Evolutionary conservation across 441 rosid species (phyloP).

Genomic region (Bruguiera hainesii): DNA sequence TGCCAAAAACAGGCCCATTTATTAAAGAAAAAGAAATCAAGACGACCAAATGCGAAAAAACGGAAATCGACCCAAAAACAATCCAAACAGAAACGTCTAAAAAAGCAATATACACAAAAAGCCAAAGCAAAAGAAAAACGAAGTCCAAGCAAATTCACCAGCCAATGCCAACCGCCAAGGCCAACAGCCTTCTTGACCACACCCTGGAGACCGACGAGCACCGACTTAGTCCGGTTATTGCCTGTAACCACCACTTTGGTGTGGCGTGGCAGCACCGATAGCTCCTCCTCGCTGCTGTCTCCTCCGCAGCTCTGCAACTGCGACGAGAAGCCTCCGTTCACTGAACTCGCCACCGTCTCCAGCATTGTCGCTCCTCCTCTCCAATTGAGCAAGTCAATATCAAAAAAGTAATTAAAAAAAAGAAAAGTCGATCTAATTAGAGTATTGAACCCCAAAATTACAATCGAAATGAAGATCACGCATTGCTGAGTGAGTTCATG

Average conservation of each 20-base stretch:
- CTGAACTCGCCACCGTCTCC: slow-evolving; percentile 63
- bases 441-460: slow-evolving; percentile 26
- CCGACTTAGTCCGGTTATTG: slow-evolving; percentile 92
- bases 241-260: slow-evolving; percentile 96
- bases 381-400: background rate
- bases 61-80: background rate
- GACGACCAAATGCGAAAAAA: background rate
- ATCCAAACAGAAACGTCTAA: background rate
- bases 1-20: slow-evolving; percentile 9
- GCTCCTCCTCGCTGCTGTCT: slow-evolving; percentile 88
- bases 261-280: slow-evolving; percentile 88
- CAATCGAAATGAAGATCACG: slow-evolving; percentile 40
- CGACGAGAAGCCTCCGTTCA: slow-evolving; percentile 50
- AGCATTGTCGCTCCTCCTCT: slow-evolving; percentile 35
- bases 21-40: background rate
- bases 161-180: slow-evolving; percentile 98
- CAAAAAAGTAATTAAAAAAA: background rate
- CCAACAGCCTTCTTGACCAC: slow-evolving; percentile 98
- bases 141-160: slow-evolving; percentile 38
- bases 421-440: background rate
- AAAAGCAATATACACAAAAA: slow-evolving; percentile 3
- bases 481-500: slow-evolving; percentile 42
- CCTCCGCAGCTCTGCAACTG: slow-evolving; percentile 77
- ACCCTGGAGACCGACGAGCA: slow-evolving; percentile 92
- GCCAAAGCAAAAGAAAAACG: background rate